Base-by-base conservation (phyloP, 2,329 filamentous ascomycete species). In the Fusarium oxysporum region DNA sequence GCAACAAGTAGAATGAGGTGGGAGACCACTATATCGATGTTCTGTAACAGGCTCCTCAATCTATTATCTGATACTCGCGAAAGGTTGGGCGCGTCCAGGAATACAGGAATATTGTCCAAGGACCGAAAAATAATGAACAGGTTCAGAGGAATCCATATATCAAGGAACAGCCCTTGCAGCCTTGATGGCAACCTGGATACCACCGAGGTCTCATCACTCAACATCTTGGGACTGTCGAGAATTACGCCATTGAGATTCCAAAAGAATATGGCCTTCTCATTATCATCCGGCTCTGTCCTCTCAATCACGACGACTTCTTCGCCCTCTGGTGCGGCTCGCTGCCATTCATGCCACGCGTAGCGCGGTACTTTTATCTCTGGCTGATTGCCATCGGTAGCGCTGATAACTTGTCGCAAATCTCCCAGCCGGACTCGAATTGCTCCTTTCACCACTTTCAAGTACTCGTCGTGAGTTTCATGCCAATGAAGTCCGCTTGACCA, bases 401-500 rank as follows among this genome's bases (percentile, higher is more conserved):
- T 65, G 4, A 81, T 43, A 5, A 77, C 55, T 32, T 65, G 70
- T 6, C 57, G 56, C 1, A 60, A 54, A 11, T 67, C 44, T 10
- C 76, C 74, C 0, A 81, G 35, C 0, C 69, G 73, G 0, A 80
- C 76, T 23, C 60, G 65, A 4, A 84, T 80, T 11, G 77, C 77
- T 17, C 84, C 85, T 43, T 77, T 78, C 33, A 85, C 23, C 12
- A 87, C 80, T 23, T 77, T 82, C 13, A 88, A 78, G 71, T 83
- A 85, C 70, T 87, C 86, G 6, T 81, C 83, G 70, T 87, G 85
- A 4, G 71, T 73, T 60, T 83, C 82, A 69, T 88, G 86, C 82
- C 85, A 88, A 73, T 88, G 86, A 14, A 85, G 78, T 3, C 84
- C 85, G 44, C 83, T 85, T 13, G 83, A 82, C 86, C 86, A 88